Evolutionary conservation across 1,284 basidiomycete genomes (phyloP), one percentile per base, ranked within the genome.

Genomic region (Ustanciosporium gigantosporum): DNA sequence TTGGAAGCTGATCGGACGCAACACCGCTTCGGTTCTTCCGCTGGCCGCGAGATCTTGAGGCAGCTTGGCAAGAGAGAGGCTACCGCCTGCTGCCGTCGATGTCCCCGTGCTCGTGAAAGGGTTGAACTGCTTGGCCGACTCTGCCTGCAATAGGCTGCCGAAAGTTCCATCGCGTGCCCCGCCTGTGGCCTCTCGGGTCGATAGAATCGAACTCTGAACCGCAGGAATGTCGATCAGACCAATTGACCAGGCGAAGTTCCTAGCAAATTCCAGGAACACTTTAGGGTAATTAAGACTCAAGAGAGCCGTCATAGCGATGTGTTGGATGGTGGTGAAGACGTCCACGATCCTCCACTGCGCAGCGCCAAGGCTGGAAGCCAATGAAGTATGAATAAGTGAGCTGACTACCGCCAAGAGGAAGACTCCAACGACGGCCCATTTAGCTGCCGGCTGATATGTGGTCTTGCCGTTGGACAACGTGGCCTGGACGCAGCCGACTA

Each of bases 391-490:
- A 74, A 84, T 82, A 27, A 88, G 73, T 2, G 88, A 87, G 22
- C 86, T 83, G 23, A 88, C 70, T 32, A 90, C 80, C 1, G 87
- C 84, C 5, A 86, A 81, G 29, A 93, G 76, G 2, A 86, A 84
- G 41, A 94, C 78, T 19, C 82, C 86, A 20, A 84, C 88, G 4
- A 88, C 87, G 0, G 84, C 82, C 88, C 89, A 94, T 68, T 86
- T 83, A 13, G 91, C 91, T 3, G 84, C 85, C 4, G 80, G 76
- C 77, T 90, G 88, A 50, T 85, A 84, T 0, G 86, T 84, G 1
- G 90, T 89, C 84, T 87, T 87, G 9, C 93, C 92, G 74, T 97
- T 98, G 17, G 89, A 87, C 4, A 97, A 81, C 1, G 91, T 94
- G 7, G 91, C 85, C 78, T 94, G 91, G 3, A 97, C 83, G 69